Base-by-base conservation (phyloP, 129 eudicot species). In the Centrapalus pauciflorus region DNA sequence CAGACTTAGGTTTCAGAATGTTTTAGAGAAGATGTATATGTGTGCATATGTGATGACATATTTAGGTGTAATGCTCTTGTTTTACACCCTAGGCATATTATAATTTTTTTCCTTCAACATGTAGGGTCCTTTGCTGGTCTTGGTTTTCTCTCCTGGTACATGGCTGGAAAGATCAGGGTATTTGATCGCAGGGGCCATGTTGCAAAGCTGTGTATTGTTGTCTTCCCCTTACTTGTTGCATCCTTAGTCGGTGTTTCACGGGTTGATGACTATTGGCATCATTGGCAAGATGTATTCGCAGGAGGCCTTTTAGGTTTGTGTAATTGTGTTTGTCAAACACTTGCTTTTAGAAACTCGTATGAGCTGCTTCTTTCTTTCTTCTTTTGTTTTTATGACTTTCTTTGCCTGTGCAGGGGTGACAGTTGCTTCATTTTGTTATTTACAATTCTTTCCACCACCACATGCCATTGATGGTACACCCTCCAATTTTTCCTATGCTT, bases 201-300 rank as follows among this genome's bases (percentile, higher is more conserved):
- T 41, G 97, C 92, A 49, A 90, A 90, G 67, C 92, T 90, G 35
- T 87, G 95, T 70, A 46, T 84, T 33, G 76, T 80, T 72, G 62
- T 90, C 46, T 37, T 81, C 17, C 97, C 97, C 12, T 87, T 86
- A 54, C 97, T 90, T 45, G 64, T 79, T 35, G 97, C 97, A 19
- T 89, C 95, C 7, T 76, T 90, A 61, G 77, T 90, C 30, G 97
- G 83, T 55, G 85, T 87, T 57, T 90, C 97, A n/a, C 80, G 95
- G 51, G 92, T 90, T 11, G 95, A 87, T 80, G 97, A 90, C 57
- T 90, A 87, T 63, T 90, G 97, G 97, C 97, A 90, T 75, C 97
- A 90, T 54, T 90, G 97, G 97, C 84, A 87, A 77, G 97, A 90
- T 84, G 97, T 90, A 24, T 90, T 90, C 77, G 83, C 85, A 52